Conservation (phyloP, 345 rosid genomes). For the Streptanthus diversifolius region DNA sequence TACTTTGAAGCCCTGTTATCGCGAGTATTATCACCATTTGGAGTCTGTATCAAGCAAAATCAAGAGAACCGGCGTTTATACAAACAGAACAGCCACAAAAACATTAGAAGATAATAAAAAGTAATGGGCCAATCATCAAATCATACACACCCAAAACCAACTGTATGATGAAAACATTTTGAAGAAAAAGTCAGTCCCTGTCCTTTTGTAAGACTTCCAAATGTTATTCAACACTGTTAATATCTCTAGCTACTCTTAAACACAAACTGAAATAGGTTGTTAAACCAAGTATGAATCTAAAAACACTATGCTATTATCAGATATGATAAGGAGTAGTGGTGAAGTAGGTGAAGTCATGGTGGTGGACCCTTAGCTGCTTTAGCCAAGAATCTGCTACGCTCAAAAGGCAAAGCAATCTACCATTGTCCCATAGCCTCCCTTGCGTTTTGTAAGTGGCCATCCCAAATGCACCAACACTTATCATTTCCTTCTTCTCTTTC, state of each 20-base stretch:
- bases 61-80: not conserved
- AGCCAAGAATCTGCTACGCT: slow-evolving; percentile 99
- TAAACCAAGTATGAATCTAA: slow-evolving; percentile 1
- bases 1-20: not conserved
- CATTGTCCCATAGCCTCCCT: slow-evolving; percentile 75
- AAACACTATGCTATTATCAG: slow-evolving; percentile 5
- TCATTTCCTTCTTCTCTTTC: slow-evolving; percentile 49
- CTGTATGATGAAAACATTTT: not conserved
- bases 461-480: slow-evolving; percentile 71
- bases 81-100: not conserved
- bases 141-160: not conserved
- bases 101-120: not conserved
- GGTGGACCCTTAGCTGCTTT: slow-evolving; percentile 89
- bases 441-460: slow-evolving; percentile 97
- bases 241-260: slow-evolving; percentile 21
- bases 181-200: not conserved
- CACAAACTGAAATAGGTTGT: slow-evolving; percentile 9
- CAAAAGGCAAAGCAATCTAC: slow-evolving; percentile 45
- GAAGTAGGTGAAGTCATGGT: slow-evolving; percentile 95
- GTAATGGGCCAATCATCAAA: not conserved
- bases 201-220: not conserved
- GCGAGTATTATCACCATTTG: not conserved
- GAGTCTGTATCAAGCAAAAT: not conserved
- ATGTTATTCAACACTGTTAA: not conserved
- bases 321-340: slow-evolving; percentile 37